Evolutionary conservation across 108 stramenopile species (phyloP), one percentile per base, ranked within the genome.

Genomic region (Discostella stelligeroides): DNA sequence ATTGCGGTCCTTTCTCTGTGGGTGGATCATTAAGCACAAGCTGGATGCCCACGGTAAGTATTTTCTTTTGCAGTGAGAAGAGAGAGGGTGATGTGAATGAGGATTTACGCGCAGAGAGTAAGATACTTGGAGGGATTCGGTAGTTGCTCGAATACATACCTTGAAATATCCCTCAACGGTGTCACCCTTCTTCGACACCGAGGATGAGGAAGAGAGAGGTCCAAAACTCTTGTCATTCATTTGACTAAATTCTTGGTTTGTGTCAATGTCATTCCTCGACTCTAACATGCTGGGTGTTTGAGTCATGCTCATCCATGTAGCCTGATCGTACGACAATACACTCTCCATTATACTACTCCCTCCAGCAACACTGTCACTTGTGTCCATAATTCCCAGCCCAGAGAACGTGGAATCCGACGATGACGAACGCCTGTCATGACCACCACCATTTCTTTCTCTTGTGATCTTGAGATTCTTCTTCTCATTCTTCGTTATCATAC

Each of bases 11-110:
- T 18, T 13, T 38, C 4, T 6, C 55, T 13, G 28, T 30, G 28
- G 55, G 55, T 38, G 55, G 55, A 37, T 56, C 55, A 27, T 56
- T 56, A 37, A 56, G 30, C 1, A 15, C 37, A 14, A 56, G 55
- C 2, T 56, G 30, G 15, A 56, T 56, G 55, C 55, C 55, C 28
- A 56, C 55, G 1, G 55, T 56, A 15, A 56, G 55, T 38, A 56
- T 30, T 56, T 56, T 56, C 55, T 34, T 5, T 34, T 56, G 55
- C 17, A 56, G 13, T 9, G 34, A n/a, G 37, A 38, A 56, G 28
- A 9, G 34, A 56, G 17, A 29, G 13, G 18, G 7, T 12, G 37
- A 13, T 13, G 7, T 27, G 37, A 54, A 10, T 9, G 34, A 6
- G 55, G 34, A 3, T 29, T 38, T 7, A 17, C 30, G n/a, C 34